phyloP scores from a whole-genome alignment of 2,329 filamentous ascomycete genomes.

The Cadophora malorum region DNA sequence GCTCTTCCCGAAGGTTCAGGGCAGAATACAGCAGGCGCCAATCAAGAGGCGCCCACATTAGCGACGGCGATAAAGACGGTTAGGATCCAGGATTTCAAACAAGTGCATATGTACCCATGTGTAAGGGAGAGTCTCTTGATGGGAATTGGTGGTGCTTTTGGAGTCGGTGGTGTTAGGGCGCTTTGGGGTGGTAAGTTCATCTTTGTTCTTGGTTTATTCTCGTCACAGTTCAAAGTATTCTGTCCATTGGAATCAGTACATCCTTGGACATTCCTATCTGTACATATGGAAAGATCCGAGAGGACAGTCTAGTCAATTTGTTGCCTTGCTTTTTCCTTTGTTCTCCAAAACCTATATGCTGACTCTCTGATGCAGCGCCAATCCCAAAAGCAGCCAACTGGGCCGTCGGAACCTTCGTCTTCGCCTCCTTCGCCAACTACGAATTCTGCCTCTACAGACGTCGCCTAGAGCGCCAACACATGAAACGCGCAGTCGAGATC shows the following conservation, averaged over 20 bases:
- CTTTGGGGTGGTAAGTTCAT: slow-evolving; percentile 71
- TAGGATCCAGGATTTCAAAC: slow-evolving; percentile 70
- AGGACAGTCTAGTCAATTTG: too few species aligned
- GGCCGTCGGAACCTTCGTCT: slow-evolving; percentile 79
- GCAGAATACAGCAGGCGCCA: slow-evolving; percentile 44
- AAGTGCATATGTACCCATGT: slow-evolving; percentile 81
- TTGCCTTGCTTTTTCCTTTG: too few species aligned
- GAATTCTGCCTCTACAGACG: slow-evolving; percentile 84
- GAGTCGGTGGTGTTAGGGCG: slow-evolving; percentile 74
- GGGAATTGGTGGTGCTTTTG: slow-evolving; percentile 82
- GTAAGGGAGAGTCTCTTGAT: slow-evolving; percentile 81
- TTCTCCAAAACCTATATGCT: background rate
- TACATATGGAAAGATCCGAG: too few species aligned
- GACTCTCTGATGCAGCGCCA: slow-evolving; percentile 50
- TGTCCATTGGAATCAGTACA: too few species aligned
- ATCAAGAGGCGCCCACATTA: slow-evolving; percentile 50
- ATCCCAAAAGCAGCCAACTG: slow-evolving; percentile 78
- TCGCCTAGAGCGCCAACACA: slow-evolving; percentile 77
- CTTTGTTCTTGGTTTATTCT: slow-evolving; percentile 8
- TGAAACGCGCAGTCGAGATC: slow-evolving; percentile 85
- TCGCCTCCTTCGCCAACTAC: slow-evolving; percentile 74
- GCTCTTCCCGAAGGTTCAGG: slow-evolving; percentile 44
- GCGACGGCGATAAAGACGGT: slow-evolving; percentile 71
- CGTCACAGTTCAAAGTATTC: too few species aligned
- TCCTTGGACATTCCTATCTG: background rate